Conservation (phyloP, 176 grass and related monocot genomes). For the Melocanna baccifera region DNA sequence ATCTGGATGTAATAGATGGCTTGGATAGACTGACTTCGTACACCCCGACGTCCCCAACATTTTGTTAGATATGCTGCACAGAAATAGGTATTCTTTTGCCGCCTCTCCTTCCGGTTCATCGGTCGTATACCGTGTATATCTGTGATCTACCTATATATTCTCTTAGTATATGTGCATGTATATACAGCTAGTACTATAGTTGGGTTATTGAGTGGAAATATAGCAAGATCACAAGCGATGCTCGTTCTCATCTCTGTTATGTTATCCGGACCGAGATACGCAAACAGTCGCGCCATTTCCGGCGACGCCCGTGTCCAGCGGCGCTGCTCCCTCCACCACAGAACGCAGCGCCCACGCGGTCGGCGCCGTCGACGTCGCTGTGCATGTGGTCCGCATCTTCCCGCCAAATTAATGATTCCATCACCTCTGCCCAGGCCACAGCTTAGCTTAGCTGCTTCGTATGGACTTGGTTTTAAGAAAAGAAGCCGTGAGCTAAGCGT, state of each 20-base stretch:
- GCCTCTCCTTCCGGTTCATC: background rate
- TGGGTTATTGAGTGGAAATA: constrained; percentile 14
- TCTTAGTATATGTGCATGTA: constrained; percentile 30
- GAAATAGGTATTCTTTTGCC: constrained; percentile 44
- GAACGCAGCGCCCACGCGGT: no score
- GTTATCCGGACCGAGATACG: background rate
- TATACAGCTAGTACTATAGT: background rate
- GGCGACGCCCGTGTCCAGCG: constrained; percentile 6
- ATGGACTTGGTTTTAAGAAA: background rate
- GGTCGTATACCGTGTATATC: constrained; percentile 25
- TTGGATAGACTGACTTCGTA: constrained; percentile 49
- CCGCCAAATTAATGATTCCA: background rate
- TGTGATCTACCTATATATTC: constrained; percentile 24
- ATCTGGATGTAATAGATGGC: constrained; percentile 91
- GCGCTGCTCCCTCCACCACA: background rate
- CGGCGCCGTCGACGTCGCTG: background rate
- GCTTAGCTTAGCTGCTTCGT: background rate
- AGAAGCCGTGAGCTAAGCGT: no score
- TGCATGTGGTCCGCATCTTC: background rate
- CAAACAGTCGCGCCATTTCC: background rate
- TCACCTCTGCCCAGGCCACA: background rate
- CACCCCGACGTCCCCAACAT: constrained; percentile 17
- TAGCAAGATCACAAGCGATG: constrained; percentile 17
- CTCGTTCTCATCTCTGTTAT: background rate
- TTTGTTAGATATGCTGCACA: constrained; percentile 39